Base-by-base conservation (phyloP, 805 yeast species). In the Candida coquimbonensis region DNA sequence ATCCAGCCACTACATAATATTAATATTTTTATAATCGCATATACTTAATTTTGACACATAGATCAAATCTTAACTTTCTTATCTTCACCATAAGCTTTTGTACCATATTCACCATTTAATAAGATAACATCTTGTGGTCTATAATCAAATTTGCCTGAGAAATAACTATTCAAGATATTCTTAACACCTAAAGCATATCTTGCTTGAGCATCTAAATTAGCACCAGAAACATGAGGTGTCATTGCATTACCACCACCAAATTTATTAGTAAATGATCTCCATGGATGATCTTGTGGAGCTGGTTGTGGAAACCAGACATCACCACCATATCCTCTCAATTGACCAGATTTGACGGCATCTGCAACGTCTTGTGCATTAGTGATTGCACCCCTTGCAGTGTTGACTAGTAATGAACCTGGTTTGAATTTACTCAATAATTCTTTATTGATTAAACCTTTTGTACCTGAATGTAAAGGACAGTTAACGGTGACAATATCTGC, bases 301-400 rank as follows among this genome's bases (percentile, higher is more conserved):
- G 95, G 95, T 65, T 85, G 95, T n/a, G 82, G 83, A 69, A 59
- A 75, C 88, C 91, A 84, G 43, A 85, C 93, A 64, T 85, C 93
- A 55, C 91, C 93, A 57, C 90, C 93, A 61, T 84, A 85, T 43
- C 90, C 91, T 56, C 82, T 71, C 42, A 85, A 62, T 55, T 81
- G 81, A 42, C 93, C 93, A 35, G 78, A 66, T 45, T 70, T 60
- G 36, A 85, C 75, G 1, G 91, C 91, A 13, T 72, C 89, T 0
- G 87, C 89, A 51, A 85, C 84, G 54, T 81, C 93, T 58, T 83
- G 73, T 41, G 77, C 82, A 46, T 74, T 80, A 61, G 84, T 75
- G 55, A 85, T 85, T 38, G 90, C 91, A 49, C 93, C 93, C 62
- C 91, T 75, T 19, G 90, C 90, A 42, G 90, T 83, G 72, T 83